Evolutionary conservation across 2,329 filamentous ascomycete species (phyloP), one percentile per base, ranked within the genome.

Genomic region (Neobulgaria alba): DNA sequence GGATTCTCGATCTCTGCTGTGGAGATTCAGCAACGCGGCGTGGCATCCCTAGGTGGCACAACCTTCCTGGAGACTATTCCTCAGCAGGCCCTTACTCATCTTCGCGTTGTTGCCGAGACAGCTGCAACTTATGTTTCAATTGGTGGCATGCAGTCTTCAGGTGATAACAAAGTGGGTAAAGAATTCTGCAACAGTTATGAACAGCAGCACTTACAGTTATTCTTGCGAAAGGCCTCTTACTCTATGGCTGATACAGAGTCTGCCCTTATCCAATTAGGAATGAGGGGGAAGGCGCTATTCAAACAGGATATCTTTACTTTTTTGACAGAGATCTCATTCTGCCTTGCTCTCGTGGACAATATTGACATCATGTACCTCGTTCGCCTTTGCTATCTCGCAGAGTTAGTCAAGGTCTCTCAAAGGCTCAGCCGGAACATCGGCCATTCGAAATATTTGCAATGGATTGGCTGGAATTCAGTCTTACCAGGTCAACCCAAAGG

Each of bases 11-110:
- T 98, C 43, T 82, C 88, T 7, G 80, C 88, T 0, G 79, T 85
- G 3, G 92, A 98, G 63, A 95, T 96, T 50, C 82, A 89, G 48
- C 88, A 95, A 60, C 82, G 92, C 53, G 92, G 92, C 5, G 70
- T 87, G 3, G 83, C 86, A 52, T 78, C 79, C 16, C 76, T 83
- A 49, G 73, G 76, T 34, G 82, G 85, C 39, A 72, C 78, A 61
- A 90, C 83, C 4, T 66, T 96, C 33, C 63, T 96, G 15, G 83
- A 90, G 50, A 88, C 82, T 55, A 82, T 96, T 38, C 82, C 92
- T 0, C 83, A 90, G 42, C 80, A 94, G 59, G 74, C 77, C 1
- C 67, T 98, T 45, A 92, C 85, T 2, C 88, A 96, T 59, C 70
- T 98, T 19, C 84, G 89, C 36, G 81, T 96, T 19, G 68, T 96